Base-by-base conservation (phyloP, 306 rosid genomes). In the Rosa persica region DNA sequence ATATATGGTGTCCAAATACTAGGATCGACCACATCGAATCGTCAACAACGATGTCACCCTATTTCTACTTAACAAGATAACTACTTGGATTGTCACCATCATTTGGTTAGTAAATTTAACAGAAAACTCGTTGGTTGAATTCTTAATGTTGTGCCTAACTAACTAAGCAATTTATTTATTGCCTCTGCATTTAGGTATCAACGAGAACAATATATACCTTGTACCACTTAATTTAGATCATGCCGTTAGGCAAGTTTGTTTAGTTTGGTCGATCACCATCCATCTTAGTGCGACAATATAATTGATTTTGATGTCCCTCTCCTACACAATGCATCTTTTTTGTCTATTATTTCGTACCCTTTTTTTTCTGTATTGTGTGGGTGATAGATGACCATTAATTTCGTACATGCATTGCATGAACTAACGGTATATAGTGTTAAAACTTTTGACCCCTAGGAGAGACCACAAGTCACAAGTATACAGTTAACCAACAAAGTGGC, bases 351-450 rank as follows among this genome's bases (percentile, higher is more conserved):
- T 68, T 55, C 38, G 9, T 23, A 17, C 36, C 15, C 5, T 22
- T 57, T 1, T 57, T 1, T 11, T 22, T 23, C 3, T 74, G 25
- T 54, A 7, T 43, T 39, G 7, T 43, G 6, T 11, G 57, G 60
- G 15, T 66, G 78, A 65, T 40, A 2, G 83, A 44, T 80, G 83
- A 80, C 83, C 74, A 25, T n/a, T 48, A 27, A 15, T 43, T 54
- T 74, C 75, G 74, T 67, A 70, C 83, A 74, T 80, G 83, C 83
- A 74, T 74, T 23, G 36, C 34, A 60, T 9, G 2, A 30, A n/a
- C 64, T 30, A 55, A 55, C 27, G 12, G 19, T 22, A 57, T n/a
- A 10, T 22, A 55, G 4, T 19, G 62, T 22, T 55, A 19, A 19
- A n/a, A n/a, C 5, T 57, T 57, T 57, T n/a, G 62, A 20, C 5